Evolutionary conservation across 768 basidiomycete genomes (phyloP), one percentile per base, ranked within the genome.

Genomic region (Tephrocybe rancida): DNA sequence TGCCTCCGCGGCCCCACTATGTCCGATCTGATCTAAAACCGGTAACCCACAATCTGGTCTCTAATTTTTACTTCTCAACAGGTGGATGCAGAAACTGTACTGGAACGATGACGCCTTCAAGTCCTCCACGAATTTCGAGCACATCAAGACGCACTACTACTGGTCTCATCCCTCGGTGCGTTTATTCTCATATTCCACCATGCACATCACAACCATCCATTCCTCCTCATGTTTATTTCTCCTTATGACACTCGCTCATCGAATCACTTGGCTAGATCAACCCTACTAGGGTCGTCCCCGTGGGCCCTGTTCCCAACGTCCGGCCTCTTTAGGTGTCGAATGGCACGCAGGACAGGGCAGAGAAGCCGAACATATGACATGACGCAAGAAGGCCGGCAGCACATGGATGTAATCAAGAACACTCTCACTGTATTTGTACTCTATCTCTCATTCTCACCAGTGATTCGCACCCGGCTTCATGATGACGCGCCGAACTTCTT

Each of bases 21-120:
- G n/a, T 9, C n/a, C 26, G 32, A 51, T 6, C 14, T 24, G 29
- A 57, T 37, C 29, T 38, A 18, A 26, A 41, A 13, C 21, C 24
- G 21, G 2, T 21, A n/a, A 9, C 38, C 6, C 38, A 41, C 38
- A 21, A 41, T 43, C 30, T 47, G 29, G 26, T 37, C 3, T 26
- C 18, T 22, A 48, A 11, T 30, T 16, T 21, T 30, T 32, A 32
- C 6, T 32, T 32, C 30, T 32, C 30, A 6, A 11, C 54, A 88
- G 86, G 27, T 95, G 92, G 90, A 63, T 91, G 72, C 86, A 85
- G 70, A 87, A 88, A 65, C 72, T 98, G 18, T 98, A 99, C 77
- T 98, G 94, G 95, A 89, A 87, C 56, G 76, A 87, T 61, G 71
- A 86, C 0, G 92, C 93, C 4, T 98, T 99, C 84, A 85, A 86